Evolutionary conservation across 2,329 filamentous ascomycete genomes (phyloP).

Genomic region (Pyrenochaeta sp.): DNA sequence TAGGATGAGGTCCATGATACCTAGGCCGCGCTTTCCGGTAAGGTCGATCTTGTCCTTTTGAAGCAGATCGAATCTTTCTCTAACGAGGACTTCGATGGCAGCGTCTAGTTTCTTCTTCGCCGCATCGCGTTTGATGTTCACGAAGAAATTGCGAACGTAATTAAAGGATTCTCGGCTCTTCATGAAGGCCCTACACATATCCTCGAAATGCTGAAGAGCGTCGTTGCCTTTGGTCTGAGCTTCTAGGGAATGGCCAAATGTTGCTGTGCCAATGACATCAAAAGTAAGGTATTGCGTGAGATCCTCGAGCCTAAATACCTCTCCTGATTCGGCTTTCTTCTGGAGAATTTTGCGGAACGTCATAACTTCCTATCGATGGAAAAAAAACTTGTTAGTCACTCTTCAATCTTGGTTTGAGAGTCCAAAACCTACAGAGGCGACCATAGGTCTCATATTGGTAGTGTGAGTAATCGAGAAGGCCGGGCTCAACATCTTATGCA

Average conservation of each 20-base stretch:
- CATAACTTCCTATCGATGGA: conserved; percentile 35
- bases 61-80: conserved; percentile 47
- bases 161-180: conserved; percentile 27
- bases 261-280: conserved; percentile 34
- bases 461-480: conserved; percentile 44
- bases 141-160: conserved; percentile 22
- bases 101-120: conserved; percentile 36
- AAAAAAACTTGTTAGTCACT: neutral
- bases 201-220: conserved; percentile 27
- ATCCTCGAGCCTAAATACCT: conserved; percentile 36
- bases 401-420: too few relatives aligned
- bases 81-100: conserved; percentile 43
- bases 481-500: conserved; percentile 46
- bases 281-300: conserved; percentile 29
- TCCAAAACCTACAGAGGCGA: conserved; percentile 5
- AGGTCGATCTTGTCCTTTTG: conserved; percentile 41
- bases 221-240: conserved; percentile 32
- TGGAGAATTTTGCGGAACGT: conserved; percentile 36
- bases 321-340: conserved; percentile 23
- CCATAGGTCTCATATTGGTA: conserved; percentile 34
- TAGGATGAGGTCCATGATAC: conserved; percentile 45
- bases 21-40: conserved; percentile 44
- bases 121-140: conserved; percentile 10
- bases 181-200: conserved; percentile 19
- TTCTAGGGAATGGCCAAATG: conserved; percentile 32